Conservation (phyloP, 805 yeast species). For the Starmera dryadoides region DNA sequence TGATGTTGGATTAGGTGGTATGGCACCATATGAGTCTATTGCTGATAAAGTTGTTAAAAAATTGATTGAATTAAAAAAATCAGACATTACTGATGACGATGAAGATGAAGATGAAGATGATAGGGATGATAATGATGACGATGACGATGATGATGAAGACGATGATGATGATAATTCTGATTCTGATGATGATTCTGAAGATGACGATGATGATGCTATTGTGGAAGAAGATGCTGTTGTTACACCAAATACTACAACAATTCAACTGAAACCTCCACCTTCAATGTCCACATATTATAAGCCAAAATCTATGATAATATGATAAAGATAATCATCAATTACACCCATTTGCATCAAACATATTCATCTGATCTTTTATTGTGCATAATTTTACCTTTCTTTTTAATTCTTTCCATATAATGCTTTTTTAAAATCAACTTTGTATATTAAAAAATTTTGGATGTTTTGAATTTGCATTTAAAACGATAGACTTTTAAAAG, state of each 20-base stretch:
- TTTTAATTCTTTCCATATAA: too few species aligned
- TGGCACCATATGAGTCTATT: conserved; percentile 83
- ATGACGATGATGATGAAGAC: conserved; percentile 6
- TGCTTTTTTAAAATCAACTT: too few species aligned
- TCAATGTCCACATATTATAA: neutral
- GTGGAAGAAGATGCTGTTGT: conserved; percentile 34
- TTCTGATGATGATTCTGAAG: conserved; percentile 37
- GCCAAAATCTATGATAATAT: neutral
- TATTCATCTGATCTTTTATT: neutral
- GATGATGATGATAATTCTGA: conserved; percentile 24
- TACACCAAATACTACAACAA: conserved; percentile 28
- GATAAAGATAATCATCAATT: neutral
- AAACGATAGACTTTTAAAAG: too few species aligned
- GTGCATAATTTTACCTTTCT: too few species aligned
- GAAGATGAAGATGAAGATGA: conserved; percentile 27
- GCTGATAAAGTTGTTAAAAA: conserved; percentile 48
- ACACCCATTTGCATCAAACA: neutral
- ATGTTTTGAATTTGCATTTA: too few species aligned
- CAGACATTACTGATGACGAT: conserved; percentile 17
- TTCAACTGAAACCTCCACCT: neutral
- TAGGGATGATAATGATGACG: conserved; percentile 9
- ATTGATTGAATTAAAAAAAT: conserved; percentile 13
- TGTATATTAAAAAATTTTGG: too few species aligned
- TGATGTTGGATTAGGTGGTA: conserved; percentile 88
- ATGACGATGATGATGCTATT: conserved; percentile 37